phyloP scores from a whole-genome alignment of 169 alveolate genomes.

The Miamiensis avidus region DNA sequence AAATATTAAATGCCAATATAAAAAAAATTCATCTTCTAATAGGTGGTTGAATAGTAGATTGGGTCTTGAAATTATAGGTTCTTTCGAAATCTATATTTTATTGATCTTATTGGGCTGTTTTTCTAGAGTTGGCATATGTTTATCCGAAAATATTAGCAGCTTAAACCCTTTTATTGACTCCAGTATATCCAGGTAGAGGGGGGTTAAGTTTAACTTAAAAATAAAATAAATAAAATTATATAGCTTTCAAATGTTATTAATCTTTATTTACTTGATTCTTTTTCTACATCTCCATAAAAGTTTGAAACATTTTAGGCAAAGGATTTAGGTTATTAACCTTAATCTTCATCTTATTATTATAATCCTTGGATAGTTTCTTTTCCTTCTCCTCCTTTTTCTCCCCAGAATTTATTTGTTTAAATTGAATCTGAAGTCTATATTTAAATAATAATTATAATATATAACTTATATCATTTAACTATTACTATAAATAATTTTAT shows the following conservation, averaged over 20 bases:
- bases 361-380: background rate
- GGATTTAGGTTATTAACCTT: background rate
- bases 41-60: constrained; percentile 31
- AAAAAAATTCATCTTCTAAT: constrained; percentile 47
- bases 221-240: background rate
- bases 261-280: constrained; percentile 28
- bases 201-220: constrained; percentile 28
- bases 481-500: constrained; percentile 7
- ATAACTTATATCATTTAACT: background rate
- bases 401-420: constrained; percentile 6
- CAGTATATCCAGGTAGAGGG: constrained; percentile 55
- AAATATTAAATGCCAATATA: too few species aligned
- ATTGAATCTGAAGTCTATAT: background rate
- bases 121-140: constrained; percentile 52
- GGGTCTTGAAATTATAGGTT: constrained; percentile 33
- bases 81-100: constrained; percentile 34
- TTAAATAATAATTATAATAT: background rate
- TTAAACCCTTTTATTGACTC: constrained; percentile 40
- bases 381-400: constrained; percentile 4
- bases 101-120: constrained; percentile 37
- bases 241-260: background rate
- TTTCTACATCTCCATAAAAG: constrained; percentile 43
- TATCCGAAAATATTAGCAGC: constrained; percentile 54
- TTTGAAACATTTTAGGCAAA: constrained; percentile 25
- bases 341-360: background rate